Conservation (phyloP, 768 basidiomycete species). For the Pluteus cervinus region DNA sequence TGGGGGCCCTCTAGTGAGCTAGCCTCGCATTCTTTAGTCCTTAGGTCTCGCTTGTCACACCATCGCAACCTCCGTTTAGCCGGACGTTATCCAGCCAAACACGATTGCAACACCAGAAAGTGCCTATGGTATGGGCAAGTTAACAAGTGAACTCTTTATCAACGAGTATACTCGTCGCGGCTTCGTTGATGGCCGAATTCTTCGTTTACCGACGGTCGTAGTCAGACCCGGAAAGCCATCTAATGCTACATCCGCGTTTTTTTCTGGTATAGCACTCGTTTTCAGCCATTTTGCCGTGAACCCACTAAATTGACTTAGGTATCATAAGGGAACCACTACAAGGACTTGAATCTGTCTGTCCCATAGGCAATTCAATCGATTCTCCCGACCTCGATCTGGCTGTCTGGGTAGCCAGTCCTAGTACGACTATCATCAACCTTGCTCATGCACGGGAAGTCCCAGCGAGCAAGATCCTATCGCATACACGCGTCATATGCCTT, state of each 20-base stretch:
- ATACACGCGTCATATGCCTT: conserved; percentile 49
- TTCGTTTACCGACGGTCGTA: conserved; percentile 55
- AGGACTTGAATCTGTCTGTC: conserved; percentile 42
- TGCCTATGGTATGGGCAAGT: conserved; percentile 53
- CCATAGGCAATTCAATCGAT: conserved; percentile 39
- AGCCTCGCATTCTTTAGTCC: too few species aligned
- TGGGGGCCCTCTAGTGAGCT: conserved; percentile 41
- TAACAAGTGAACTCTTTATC: conserved; percentile 47
- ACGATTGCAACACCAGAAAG: conserved; percentile 51
- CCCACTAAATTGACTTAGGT: conserved; percentile 16
- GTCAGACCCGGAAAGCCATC: conserved; percentile 51
- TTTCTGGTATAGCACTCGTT: conserved; percentile 35
- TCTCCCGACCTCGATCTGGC: conserved; percentile 39
- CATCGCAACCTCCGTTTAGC: conserved; percentile 17
- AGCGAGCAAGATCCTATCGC: conserved; percentile 30
- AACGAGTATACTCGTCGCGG: conserved; percentile 57
- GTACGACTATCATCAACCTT: conserved; percentile 49
- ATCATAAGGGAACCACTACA: conserved; percentile 56
- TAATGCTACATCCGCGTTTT: conserved; percentile 49
- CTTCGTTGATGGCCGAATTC: conserved; percentile 51
- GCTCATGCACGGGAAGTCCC: conserved; percentile 41
- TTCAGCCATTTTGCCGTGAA: background rate
- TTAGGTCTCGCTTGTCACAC: background rate
- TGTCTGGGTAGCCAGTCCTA: conserved; percentile 45
- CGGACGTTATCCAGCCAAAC: conserved; percentile 36